Evolutionary conservation across 2,329 filamentous ascomycete species (phyloP).

Genomic region (Fusarium sp.): DNA sequence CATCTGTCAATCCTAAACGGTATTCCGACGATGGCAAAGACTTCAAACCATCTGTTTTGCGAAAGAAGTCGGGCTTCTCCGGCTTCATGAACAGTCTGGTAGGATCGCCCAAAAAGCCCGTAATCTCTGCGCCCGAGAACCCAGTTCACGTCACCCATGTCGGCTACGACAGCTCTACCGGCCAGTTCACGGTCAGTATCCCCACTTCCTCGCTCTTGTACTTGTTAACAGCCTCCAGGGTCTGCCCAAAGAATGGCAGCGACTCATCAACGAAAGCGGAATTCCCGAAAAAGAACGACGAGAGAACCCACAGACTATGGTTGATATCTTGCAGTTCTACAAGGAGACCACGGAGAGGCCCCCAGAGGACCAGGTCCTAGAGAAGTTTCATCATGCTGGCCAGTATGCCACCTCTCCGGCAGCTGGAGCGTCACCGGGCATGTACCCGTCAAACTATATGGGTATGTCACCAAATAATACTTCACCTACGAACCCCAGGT

Average conservation of each 20-base stretch:
- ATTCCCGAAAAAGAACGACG: slow-evolving; percentile 96
- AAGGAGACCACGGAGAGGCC: slow-evolving; percentile 88
- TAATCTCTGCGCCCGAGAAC: slow-evolving; percentile 98
- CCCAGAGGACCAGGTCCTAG: slow-evolving; percentile 87
- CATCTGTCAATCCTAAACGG: slow-evolving; percentile 70
- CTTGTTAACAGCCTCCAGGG: slow-evolving; percentile 65
- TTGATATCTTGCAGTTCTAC: slow-evolving; percentile 96
- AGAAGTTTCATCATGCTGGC: slow-evolving; percentile 93
- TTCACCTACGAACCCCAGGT: slow-evolving; percentile 84
- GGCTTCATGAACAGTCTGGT: slow-evolving; percentile 86
- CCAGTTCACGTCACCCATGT: slow-evolving; percentile 98
- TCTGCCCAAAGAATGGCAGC: slow-evolving; percentile 97
- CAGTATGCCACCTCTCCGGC: slow-evolving; percentile 58
- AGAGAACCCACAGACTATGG: slow-evolving; percentile 93
- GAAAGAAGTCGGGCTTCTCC: slow-evolving; percentile 90
- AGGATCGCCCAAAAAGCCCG: slow-evolving; percentile 86
- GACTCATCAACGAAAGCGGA: slow-evolving; percentile 92
- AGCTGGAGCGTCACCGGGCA: slow-evolving; percentile 62
- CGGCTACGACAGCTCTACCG: slow-evolving; percentile 94
- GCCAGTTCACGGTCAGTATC: slow-evolving; percentile 87
- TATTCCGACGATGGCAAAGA: slow-evolving; percentile 82
- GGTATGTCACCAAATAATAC: slow-evolving; percentile 74
- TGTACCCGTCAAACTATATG: slow-evolving; percentile 66
- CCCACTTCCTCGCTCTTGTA: slow-evolving; percentile 18
- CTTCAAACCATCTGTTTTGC: slow-evolving; percentile 68